Base-by-base conservation (phyloP, 2,329 filamentous ascomycete genomes). In the Aspergillus sp. region DNA sequence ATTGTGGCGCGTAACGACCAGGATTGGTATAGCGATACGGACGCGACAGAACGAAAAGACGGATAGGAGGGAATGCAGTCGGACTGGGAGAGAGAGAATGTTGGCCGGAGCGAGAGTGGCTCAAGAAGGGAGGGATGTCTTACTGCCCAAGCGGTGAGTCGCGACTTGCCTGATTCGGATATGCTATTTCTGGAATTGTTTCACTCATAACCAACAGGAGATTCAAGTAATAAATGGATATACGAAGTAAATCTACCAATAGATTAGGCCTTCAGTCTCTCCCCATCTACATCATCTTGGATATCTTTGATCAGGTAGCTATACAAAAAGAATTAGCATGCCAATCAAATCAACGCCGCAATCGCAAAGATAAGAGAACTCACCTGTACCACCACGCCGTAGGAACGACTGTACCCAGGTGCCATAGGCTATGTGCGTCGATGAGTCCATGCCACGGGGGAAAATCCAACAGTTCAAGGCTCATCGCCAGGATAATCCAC, bases 361-460 rank as follows among this genome's bases (percentile, higher is more conserved):
- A 31, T 10, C 19, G n/a, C 10, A 26, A 13, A 36, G 15, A 12
- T 20, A 11, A 35, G 16, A 30, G 20, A 27, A 78, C 86, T 70
- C 67, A 96, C 88, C 82, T 86, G 60, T 98, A 98, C 84, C 84
- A 95, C 67, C 93, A 73, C 30, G 91, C 67, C 0, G 85, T 85
- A 7, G 91, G 91, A 19, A 74, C 73, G 31, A 98, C 89, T 0
- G 91, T 98, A 35, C 88, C 86, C 40, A 94, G 57, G 71, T 98
- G 91, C 91, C 91, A 98, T 42, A 98, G 60, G 51, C 84, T 88
- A 64, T 98, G 91, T 3, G 91, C 91, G 68, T 98, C 91, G 31
- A 98, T 62, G 58, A 81, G 78, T 5, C 85, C 83, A 57, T 74
- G 70, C 63, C 83, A 72, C 2, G 91, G 91, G 33, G 91, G 76